Conservation (phyloP, 176 grass and related monocot species). For the Paspalum notatum region DNA sequence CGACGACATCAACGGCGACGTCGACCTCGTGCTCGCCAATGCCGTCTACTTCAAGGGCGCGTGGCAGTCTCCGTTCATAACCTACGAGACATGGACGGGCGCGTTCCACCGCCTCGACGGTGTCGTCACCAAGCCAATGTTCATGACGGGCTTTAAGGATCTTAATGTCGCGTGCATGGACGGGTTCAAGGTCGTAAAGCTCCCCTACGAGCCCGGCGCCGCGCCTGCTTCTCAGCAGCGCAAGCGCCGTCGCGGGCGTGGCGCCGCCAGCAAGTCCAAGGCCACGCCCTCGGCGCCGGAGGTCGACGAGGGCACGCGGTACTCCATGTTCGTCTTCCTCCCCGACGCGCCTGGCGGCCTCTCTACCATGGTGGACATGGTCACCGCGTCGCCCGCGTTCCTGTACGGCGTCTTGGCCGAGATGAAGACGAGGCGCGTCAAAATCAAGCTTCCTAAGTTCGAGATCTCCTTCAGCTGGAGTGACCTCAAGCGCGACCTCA, state of each 20-base stretch:
- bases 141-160: rapidly evolving
- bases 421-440: not conserved
- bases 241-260: too few species aligned
- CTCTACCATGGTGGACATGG: not conserved
- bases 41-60: constrained; percentile 22
- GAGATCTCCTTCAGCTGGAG: not conserved
- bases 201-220: too few species aligned
- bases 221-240: too few species aligned
- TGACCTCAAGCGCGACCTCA: not conserved
- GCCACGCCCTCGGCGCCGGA: too few species aligned
- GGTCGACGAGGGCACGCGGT: too few species aligned
- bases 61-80: not conserved
- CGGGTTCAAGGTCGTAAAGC: too few species aligned
- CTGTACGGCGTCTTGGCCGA: not conserved
- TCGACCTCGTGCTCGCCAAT: constrained; percentile 27
- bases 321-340: constrained; percentile 37
- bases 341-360: not conserved
- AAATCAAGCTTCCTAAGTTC: not conserved
- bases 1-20: not conserved
- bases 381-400: not conserved
- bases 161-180: not conserved
- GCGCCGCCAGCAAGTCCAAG: too few species aligned
- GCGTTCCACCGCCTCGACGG: constrained; percentile 21
- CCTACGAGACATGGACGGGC: rapidly evolving
- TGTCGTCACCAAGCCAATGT: not conserved